phyloP scores from a whole-genome alignment of 2,329 filamentous ascomycete species.

The Arthroderma sp. region DNA sequence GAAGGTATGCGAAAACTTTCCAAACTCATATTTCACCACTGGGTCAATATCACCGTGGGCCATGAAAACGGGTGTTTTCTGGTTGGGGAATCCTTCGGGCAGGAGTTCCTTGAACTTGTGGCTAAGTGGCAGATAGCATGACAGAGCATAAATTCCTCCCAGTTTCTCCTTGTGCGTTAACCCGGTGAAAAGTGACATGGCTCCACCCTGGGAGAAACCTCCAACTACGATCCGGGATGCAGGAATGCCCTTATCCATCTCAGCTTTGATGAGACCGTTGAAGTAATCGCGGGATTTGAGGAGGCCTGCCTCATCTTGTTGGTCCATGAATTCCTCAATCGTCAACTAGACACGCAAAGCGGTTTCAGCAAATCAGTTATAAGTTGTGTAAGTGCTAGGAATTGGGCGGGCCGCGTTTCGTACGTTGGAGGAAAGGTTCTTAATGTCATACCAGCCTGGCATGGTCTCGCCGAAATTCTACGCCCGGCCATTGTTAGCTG shows the following conservation, averaged over 20 bases:
- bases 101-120: constrained; percentile 48
- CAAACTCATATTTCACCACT: constrained; percentile 58
- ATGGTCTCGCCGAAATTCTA: constrained; percentile 65
- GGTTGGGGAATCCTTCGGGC: constrained; percentile 46
- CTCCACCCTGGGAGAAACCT: constrained; percentile 59
- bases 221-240: constrained; percentile 70
- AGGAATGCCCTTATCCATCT: constrained; percentile 69
- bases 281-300: constrained; percentile 60
- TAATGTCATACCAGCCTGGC: constrained; percentile 52
- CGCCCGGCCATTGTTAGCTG: constrained; percentile 4
- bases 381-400: neutral
- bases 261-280: constrained; percentile 62
- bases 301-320: constrained; percentile 54
- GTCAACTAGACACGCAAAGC: constrained; percentile 19
- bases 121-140: constrained; percentile 64
- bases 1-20: constrained; percentile 50
- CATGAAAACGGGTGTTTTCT: constrained; percentile 74
- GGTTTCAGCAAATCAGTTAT: neutral
- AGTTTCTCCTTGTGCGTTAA: constrained; percentile 61
- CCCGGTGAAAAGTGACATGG: constrained; percentile 70
- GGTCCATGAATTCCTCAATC: constrained; percentile 28
- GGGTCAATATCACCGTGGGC: constrained; percentile 70
- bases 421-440: constrained; percentile 31
- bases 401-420: constrained; percentile 12
- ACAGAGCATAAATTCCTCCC: constrained; percentile 77